Conservation (phyloP, 257 asterid genomes). For the Solanum medicagineum region DNA sequence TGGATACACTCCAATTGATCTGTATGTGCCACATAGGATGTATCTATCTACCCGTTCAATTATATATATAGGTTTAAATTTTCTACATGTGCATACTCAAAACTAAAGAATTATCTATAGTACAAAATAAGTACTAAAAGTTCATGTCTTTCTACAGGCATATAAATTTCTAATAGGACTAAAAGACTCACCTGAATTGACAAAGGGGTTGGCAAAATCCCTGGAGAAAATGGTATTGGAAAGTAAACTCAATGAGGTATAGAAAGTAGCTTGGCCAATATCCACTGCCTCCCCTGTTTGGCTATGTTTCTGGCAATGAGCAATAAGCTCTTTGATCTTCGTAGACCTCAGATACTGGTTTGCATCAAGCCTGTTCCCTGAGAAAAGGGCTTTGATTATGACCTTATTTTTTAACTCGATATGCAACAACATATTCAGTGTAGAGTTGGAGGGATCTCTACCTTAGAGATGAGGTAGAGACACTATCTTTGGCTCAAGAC, state of each 20-base stretch:
- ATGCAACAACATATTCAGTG: background rate
- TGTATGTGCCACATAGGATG: background rate
- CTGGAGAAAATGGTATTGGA: conserved; percentile 42
- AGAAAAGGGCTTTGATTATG: background rate
- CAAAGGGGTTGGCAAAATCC: conserved; percentile 40
- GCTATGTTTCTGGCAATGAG: conserved; percentile 26
- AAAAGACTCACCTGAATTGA: conserved; percentile 27
- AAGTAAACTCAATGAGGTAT: conserved; percentile 35
- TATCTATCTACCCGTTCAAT: background rate
- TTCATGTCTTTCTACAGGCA: no score
- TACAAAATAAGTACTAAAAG: background rate
- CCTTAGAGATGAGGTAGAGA: background rate
- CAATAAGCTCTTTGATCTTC: conserved; percentile 56
- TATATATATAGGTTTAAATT: no score
- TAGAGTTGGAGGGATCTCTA: no score
- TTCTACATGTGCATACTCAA: background rate
- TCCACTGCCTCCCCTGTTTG: conserved; percentile 37
- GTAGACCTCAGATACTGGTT: conserved; percentile 2
- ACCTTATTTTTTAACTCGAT: background rate
- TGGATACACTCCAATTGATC: no score
- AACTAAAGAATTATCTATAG: background rate
- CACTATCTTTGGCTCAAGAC: background rate
- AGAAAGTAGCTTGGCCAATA: conserved; percentile 43
- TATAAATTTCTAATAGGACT: background rate
- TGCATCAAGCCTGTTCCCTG: background rate